Conservation (phyloP, 73 alveolate species). For the Vitrella brassicaformis region DNA sequence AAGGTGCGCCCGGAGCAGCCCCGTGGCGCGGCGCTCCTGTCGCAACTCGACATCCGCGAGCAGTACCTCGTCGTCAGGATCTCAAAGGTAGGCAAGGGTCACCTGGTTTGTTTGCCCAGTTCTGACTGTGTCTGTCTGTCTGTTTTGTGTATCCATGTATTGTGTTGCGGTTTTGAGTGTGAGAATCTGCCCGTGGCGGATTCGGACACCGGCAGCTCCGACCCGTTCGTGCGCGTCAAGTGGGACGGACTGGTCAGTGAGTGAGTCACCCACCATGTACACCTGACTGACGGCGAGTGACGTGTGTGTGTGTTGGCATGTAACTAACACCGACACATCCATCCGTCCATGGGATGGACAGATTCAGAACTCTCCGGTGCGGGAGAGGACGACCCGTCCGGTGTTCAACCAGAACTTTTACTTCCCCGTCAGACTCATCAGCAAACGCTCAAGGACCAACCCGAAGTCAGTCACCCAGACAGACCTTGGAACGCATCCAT, state of each 20-base stretch:
- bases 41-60: too few relatives aligned
- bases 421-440: conserved; percentile 23
- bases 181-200: conserved; percentile 32
- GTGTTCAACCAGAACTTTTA: conserved; percentile 30
- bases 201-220: conserved; percentile 22
- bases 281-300: too few relatives aligned
- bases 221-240: conserved; percentile 4
- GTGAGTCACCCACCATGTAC: not conserved
- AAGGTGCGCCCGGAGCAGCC: not conserved
- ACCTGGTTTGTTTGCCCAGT: too few relatives aligned
- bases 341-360: conserved; percentile 23
- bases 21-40: too few relatives aligned
- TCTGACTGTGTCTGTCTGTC: too few relatives aligned
- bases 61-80: too few relatives aligned
- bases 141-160: not conserved
- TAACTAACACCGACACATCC: not conserved
- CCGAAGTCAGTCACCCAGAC: too few relatives aligned
- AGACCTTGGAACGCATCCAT: too few relatives aligned
- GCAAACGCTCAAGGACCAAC: too few relatives aligned
- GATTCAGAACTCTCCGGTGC: conserved; percentile 8
- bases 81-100: too few relatives aligned
- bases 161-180: not conserved
- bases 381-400: conserved; percentile 9
- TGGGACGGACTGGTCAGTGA: too few relatives aligned
- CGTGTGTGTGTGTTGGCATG: too few relatives aligned